Base-by-base conservation (phyloP, 2,329 filamentous ascomycete genomes). In the Akanthomyces dipterigenus region DNA sequence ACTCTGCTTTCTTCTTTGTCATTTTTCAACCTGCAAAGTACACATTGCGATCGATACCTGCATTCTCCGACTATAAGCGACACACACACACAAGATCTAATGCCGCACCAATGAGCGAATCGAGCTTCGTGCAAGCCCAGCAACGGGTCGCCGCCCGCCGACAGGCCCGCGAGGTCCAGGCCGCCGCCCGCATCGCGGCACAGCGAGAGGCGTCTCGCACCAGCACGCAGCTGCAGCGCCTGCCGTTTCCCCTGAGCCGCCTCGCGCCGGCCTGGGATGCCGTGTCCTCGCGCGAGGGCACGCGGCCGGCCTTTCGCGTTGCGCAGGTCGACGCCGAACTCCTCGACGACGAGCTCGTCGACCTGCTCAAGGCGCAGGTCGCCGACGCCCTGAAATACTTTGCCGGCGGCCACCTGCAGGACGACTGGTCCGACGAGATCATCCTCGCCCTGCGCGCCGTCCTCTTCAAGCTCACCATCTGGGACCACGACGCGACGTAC, bases 311-410 rank as follows among this genome's bases (percentile, higher is more conserved):
- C 12, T 97, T 96, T 73, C 88, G 95, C 59, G 95, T 99, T 31
- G 92, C 93, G 31, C 95, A 99, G 76, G 91, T 98, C 48, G 95
- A 99, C 74, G 92, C 95, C 42, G 95, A 98, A 74, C 80, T 99
- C 55, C 82, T 99, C 20, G 95, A 99, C 73, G 91, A 96, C 71
- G 95, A 98, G 77, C 81, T 99, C 50, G 80, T 98, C 26, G 84
- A 85, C n/a, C 81, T 98, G 65, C 79, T 99, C 63, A 92, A 90
- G 71, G 85, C 83, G 6, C 93, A 99, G 75, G 91, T 95, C 36
- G 88, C 87, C 66, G 91, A 97, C 66, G 95, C 87, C 14, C 78
- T 98, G 62, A 96, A 93, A 71, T 95, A 96, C 73, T 89, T 93
- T 66, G 88, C 89, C 51, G 88, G 88, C 66, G 74, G 82, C 31